phyloP scores from a whole-genome alignment of 1,284 basidiomycete species.

The Fomitopsis betulina region DNA sequence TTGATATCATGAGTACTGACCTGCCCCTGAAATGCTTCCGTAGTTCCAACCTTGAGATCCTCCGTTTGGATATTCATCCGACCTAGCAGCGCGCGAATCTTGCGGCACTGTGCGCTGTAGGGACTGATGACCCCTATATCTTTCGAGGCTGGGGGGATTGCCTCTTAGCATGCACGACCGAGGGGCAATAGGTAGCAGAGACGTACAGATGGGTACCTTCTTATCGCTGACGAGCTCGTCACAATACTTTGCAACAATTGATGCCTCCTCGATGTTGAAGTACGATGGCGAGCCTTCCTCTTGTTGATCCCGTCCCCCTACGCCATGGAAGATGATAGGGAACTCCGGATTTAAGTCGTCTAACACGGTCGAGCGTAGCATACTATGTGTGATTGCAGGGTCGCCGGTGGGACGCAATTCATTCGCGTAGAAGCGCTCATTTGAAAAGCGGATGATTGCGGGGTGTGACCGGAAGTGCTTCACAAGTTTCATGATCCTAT shows the following conservation, averaged over 20 bases:
- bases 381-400: conserved; percentile 28
- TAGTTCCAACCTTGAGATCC: conserved; percentile 49
- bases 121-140: conserved; percentile 56
- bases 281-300: conserved; percentile 42
- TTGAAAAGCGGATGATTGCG: conserved; percentile 53
- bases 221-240: conserved; percentile 19
- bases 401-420: conserved; percentile 44
- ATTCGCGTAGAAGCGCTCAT: conserved; percentile 48
- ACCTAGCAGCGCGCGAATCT: conserved; percentile 36
- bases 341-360: conserved; percentile 26
- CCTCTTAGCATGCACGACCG: neutral
- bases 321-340: conserved; percentile 44
- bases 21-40: conserved; percentile 63
- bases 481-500: conserved; percentile 44
- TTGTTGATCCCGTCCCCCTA: conserved; percentile 38
- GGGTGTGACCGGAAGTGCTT: conserved; percentile 57
- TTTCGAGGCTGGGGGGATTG: neutral
- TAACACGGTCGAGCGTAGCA: conserved; percentile 31
- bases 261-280: conserved; percentile 43
- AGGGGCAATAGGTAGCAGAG: too few species aligned
- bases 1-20: conserved; percentile 26
- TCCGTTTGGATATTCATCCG: conserved; percentile 19
- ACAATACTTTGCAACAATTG: conserved; percentile 36
- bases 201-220: conserved; percentile 10
- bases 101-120: conserved; percentile 48